Base-by-base conservation (phyloP, 2,329 filamentous ascomycete genomes). In the Fusarium sp. region DNA sequence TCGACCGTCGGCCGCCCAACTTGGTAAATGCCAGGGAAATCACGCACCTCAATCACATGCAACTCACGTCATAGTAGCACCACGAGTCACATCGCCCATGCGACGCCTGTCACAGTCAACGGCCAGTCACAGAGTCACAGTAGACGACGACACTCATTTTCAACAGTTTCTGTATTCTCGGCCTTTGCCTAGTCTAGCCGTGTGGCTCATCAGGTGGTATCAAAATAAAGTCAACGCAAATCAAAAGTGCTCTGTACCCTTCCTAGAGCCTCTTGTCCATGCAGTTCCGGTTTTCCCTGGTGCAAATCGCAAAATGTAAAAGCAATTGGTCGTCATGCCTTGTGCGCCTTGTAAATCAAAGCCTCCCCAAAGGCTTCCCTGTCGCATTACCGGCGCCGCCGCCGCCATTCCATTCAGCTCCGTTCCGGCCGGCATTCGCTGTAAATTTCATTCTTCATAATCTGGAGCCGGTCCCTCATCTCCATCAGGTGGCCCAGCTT, bases 381-480 rank as follows among this genome's bases (percentile, higher is more conserved):
- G 48, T 68, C 39, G 59, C 68, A 71, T 76, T 73, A 77, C 58
- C 57, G 56, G 58, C 61, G 52, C 69, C 60, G 52, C 68, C 57
- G 27, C 69, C 59, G 31, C 54, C 54, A 33, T 68, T 75, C 69
- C 54, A 33, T 68, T 75, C 69, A 80, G 37, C 71, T 74, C 69
- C 78, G 78, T 35, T 76, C 75, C 6, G 73, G 82, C 64, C 78
- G 82, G 78, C 80, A 84, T 80, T 86, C 85, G 72, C 81, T 82
- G 76, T 90, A 88, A 52, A 92, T 92, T 67, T 90, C 86, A 73
- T 80, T 83, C 84, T 92, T 92, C 86, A 92, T 87, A n/a, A 74
- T 74, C 72, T 86, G 84, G 57, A 92, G 81, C 37, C 86, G 84
- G 31, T 85, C 82, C 65, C 88, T 87, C 89, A 92, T 89, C 16